Percentiles rank a stretch among this genome's conserved stretches.
Evolutionary conservation across 2,329 filamentous ascomycete genomes (phyloP).

Genomic region (Exophiala lecanii-corni): DNA sequence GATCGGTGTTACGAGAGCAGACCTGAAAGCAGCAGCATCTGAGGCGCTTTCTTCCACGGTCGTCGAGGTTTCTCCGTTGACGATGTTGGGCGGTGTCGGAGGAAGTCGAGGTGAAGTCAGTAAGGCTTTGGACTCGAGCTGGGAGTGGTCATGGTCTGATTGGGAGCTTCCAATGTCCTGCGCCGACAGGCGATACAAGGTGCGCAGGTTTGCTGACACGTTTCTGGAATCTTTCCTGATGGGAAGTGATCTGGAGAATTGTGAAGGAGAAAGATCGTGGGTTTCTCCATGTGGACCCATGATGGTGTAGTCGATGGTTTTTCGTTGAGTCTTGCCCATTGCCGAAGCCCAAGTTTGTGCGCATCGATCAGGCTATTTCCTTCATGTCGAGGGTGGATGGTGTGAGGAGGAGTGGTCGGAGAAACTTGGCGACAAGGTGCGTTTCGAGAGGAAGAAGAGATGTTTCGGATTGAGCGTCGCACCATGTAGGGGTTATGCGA

Average conservation of each 20-base stretch:
- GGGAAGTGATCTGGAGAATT: conserved; percentile 13
- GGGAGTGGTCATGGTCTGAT: conserved; percentile 5
- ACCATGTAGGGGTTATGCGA: too few species aligned
- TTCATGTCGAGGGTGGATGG: too few species aligned
- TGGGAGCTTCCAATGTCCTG: conserved; percentile 1
- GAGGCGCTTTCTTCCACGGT: conserved; percentile 8
- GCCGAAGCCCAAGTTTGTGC: not conserved
- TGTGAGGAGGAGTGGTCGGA: too few species aligned
- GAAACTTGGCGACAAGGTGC: too few species aligned
- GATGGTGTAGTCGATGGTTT: conserved; percentile 21
- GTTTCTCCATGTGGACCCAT: conserved; percentile 16
- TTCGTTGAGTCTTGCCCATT: conserved; percentile 5
- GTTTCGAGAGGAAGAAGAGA: too few species aligned
- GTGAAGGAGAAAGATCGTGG: conserved; percentile 6
- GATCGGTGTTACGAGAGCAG: conserved; percentile 21
- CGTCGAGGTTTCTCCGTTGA: conserved; percentile 9
- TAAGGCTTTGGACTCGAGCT: conserved; percentile 9
- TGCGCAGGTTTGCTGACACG: conserved; percentile 19
- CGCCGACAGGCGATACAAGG: conserved; percentile 22
- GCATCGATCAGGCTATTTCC: not conserved
- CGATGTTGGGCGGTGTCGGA: conserved; percentile 24
- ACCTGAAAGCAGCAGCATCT: conserved; percentile 27
- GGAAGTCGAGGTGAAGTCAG: conserved; percentile 23
- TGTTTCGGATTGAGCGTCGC: too few species aligned
- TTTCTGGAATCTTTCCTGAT: conserved; percentile 17